Base-by-base conservation (phyloP, 2,329 filamentous ascomycete species). In the Clonostachys solani region DNA sequence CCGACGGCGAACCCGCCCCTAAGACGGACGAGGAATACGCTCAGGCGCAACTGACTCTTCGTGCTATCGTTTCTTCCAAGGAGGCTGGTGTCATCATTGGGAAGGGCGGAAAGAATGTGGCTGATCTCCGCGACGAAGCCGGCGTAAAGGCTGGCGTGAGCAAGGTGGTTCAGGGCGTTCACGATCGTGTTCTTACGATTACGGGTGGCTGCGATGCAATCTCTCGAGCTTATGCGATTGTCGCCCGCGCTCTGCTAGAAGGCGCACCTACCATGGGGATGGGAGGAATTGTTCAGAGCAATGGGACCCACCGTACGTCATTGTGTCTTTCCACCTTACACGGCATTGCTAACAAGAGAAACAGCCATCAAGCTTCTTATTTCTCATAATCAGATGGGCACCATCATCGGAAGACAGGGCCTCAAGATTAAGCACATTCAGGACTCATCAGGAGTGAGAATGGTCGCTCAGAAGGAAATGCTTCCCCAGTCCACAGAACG, bases 401-500 rank as follows among this genome's bases (percentile, higher is more conserved):
- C 94, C 60, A 96, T 99, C 73, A 99, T 99, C 64, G 94, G 94
- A 60, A 85, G 91, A 55, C 89, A 95, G 67, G 94, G 94, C 50
- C 79, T 96, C 56, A 99, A 97, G 78, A 99, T 99, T 78, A 99
- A 99, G 80, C 89, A 96, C 67, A 99, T 99, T 57, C 94, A 99
- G 68, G 94, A 99, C 67, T 86, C 84, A 33, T 97, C 94, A 6
- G 92, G 92, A 54, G 94, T 97, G 49, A 92, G 94, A 64, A 99
- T 99, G 94, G 92, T 99, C 43, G 94, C 94, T 38, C 94, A 99
- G 71, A 99, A 99, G 74, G 94, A 99, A 63, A 99, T 99, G 94
- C 84, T 99, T 8, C 94, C 94, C 35, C 94, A 99, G 69, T 99
- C 94, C 6, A 99, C 94, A 34, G 94, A 99, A 75, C 87, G 94